Evolutionary conservation across 495 filamentous ascomycete species (phyloP), one percentile per base, ranked within the genome.

Genomic region (Elasticomyces elasticus): DNA sequence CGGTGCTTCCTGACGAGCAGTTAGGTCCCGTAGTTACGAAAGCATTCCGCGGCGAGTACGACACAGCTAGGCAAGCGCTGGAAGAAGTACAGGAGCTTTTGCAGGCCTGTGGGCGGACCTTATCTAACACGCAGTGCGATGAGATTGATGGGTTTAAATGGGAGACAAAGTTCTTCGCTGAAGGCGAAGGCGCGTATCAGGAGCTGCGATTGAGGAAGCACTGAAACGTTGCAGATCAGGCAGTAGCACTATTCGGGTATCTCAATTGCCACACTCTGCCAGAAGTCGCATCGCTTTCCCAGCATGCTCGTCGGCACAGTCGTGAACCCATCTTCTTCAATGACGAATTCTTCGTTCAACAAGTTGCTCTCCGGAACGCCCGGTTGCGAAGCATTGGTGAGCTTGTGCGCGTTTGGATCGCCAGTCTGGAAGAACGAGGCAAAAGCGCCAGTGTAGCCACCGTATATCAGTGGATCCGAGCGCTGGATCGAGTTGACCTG

Each of bases 381-480:
- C 0, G 65, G 62, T 33, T 70, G 60, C 43, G 66, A 68, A 5
- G 48, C 51, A 48, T 71, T 65, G 2, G 78, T 83, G 47, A 82
- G 61, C 57, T 81, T 81, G 54, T 77, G 69, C 13, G 71, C 67
- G 57, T 82, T 82, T 4, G 79, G 77, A 60, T 81, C 71, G 2
- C 79, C 79, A 0, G 76, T 81, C 51, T 74, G 67, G 51, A 82
- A 75, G 65, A 82, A 81, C 41, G 72, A 76, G 1, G 77, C 79
- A 31, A 81, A 76, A 1, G 80, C 76, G 26, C 80, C 80, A 0
- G 79, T 68, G 57, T 73, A 83, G 12, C 78, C 80, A 13, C 75
- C 44, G 52, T 83, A 83, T 12, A 77, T 70, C 2, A 79, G 57
- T 0, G 72, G 73, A 37, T 82, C 66, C 15, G 67, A 68, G 52